Percentiles rank a stretch among this genome's conserved stretches.
phyloP scores from a whole-genome alignment of 1,284 basidiomycete species.

The Cerioporus squamosus region DNA sequence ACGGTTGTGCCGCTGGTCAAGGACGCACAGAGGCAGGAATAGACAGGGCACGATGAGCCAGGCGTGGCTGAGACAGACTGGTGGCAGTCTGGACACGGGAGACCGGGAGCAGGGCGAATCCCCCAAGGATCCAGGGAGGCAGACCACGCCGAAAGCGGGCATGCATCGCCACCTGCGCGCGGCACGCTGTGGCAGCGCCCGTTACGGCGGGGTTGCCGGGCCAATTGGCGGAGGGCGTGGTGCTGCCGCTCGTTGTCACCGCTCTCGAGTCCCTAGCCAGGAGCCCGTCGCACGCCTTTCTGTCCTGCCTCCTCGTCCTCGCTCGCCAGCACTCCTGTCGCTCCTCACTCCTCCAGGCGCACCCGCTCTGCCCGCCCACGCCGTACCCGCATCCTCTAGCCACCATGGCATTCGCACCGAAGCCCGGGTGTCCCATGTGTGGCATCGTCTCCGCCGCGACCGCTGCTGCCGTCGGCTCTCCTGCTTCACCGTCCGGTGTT shows the following conservation, averaged over 20 bases:
- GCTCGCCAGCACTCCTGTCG: not conserved
- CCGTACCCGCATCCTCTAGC: not conserved
- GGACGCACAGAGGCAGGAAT: too few species aligned
- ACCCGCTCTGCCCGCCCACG: not conserved
- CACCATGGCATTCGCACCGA: constrained; percentile 58
- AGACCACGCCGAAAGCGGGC: too few species aligned
- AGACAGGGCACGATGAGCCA: too few species aligned
- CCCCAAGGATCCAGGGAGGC: too few species aligned
- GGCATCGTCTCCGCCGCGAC: constrained; percentile 64
- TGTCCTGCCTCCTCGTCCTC: not conserved
- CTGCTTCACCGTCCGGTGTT: constrained; percentile 45
- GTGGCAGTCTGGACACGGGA: not conserved
- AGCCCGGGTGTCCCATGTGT: constrained; percentile 75
- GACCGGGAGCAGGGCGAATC: not conserved
- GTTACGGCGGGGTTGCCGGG: too few species aligned
- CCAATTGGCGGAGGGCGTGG: not conserved
- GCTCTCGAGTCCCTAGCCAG: not conserved
- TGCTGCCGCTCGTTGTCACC: not conserved
- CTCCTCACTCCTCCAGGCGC: too few species aligned
- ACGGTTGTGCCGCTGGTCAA: too few species aligned
- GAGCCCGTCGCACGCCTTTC: not conserved
- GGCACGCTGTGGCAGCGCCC: too few species aligned
- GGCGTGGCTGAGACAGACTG: not conserved
- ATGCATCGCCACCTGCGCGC: too few species aligned
- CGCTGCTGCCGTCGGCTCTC: constrained; percentile 43